Evolutionary conservation across 164 flowering plant genomes (phyloP), one percentile per base, ranked within the genome.

Genomic region (Vitis riparia): DNA sequence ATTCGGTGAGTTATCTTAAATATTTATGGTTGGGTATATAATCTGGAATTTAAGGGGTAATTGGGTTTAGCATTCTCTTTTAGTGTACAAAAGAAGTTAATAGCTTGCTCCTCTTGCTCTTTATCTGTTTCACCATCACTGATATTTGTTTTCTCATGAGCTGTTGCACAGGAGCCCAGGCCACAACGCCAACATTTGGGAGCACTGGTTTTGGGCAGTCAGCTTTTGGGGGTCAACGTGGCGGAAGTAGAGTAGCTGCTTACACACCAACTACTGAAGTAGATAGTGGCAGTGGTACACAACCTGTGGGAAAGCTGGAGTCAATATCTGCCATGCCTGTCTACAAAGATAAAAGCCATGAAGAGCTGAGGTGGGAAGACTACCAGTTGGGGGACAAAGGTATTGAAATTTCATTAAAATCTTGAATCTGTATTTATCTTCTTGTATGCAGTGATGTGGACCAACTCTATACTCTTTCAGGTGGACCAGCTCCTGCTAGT

Each of bases 361-460:
- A 96, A 76, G 99, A 96, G 74, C 89, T 96, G 59, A 83, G 98
- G 73, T 95, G 99, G 99, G 99, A 93, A 71, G 99, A 95, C 77
- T 95, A 90, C 72, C 99, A 95, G 74, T 70, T 70, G 78, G 97
- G 97, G 62, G 97, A 93, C 78, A 93, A 90, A 87, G 96, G 97
- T 95, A 69, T 5, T 9, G 17, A 8, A 10, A 23, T 19, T 66
- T 59, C 32, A 37, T 66, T 58, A 29, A 51, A 8, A n/a, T 73
- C 19, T 44, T 57, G n/a, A 3, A 23, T 5, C 11, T 15, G 10
- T 19, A 8, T 51, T 16, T n/a, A 1, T 48, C 12, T 60, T 59
- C 47, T 60, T 68, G 65, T 55, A 10, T 50, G 12, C 30, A 68
- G 5, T 51, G 49, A 51, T 44, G 13, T 17, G 47, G 17, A 8